Conservation (phyloP, 768 basidiomycete species). For the Filobasidium wieringae region DNA sequence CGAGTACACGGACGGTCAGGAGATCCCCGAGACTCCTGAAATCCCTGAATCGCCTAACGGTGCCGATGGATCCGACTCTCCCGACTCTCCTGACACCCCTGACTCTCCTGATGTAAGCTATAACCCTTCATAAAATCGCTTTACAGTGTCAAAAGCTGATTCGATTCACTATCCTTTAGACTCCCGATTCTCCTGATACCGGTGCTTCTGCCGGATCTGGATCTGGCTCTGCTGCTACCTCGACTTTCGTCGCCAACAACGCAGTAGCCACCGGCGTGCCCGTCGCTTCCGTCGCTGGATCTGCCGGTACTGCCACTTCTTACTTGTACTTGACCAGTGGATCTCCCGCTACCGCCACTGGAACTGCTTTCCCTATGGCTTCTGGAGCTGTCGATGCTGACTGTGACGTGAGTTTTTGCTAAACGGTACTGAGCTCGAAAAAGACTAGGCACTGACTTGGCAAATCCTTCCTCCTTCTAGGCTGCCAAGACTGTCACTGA, state of each 20-base stretch:
- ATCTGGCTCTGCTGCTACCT: not conserved
- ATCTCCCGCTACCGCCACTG: not conserved
- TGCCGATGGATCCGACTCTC: not conserved
- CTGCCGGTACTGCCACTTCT: not conserved
- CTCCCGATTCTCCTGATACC: not conserved
- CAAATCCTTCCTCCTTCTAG: not conserved
- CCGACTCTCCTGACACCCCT: not conserved
- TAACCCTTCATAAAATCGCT: too few relatives aligned
- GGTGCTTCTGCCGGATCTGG: not conserved
- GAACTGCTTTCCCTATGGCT: conserved; percentile 1
- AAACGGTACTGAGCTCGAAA: not conserved
- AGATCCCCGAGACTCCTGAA: not conserved
- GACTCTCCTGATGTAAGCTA: not conserved
- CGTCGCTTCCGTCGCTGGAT: not conserved
- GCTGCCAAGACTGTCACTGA: not conserved
- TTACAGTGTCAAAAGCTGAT: not conserved
- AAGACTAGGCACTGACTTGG: not conserved
- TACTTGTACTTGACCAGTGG: not conserved
- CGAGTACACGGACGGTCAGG: not conserved
- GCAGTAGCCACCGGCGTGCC: conserved; percentile 1
- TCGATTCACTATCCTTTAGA: too few relatives aligned
- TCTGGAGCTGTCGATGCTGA: not conserved
- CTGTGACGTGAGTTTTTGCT: not conserved
- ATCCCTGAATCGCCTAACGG: not conserved
- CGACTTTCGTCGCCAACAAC: not conserved